Evolutionary conservation across 768 basidiomycete genomes (phyloP), one percentile per base, ranked within the genome.

Genomic region (Hygrophoropsis aurantiaca): DNA sequence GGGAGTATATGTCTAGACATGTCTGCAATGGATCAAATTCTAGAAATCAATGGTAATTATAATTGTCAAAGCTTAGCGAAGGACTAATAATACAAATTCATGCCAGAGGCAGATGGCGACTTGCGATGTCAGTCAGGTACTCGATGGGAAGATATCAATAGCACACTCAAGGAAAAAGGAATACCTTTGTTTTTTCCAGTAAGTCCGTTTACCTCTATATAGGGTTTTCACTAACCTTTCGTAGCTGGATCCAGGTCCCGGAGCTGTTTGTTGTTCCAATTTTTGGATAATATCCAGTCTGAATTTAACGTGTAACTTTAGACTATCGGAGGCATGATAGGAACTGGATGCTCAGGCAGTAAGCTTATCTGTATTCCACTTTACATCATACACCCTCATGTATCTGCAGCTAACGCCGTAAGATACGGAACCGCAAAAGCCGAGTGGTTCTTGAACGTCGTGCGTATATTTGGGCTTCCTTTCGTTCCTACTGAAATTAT

Each of bases 151-250:
- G 84, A 85, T 46, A 80, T 92, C 48, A 93, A 91, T 56, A 67
- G 71, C 8, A 69, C 75, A 4, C 74, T 97, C 24, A 81, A 80
- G 54, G 78, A 82, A 7, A 75, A 80, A 54, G 84, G 77, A 0
- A 84, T 90, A 43, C 82, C 87, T 1, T 68, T 94, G 8, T 94
- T 95, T 71, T 94, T 95, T 61, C 92, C 92, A 8, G 86, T 92
- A 53, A 61, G 80, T 56, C 37, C 16, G 10, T 10, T 16, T 34
- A 4, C 11, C 11, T 19, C 18, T 2, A 39, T 15, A 23, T 25
- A 34, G n/a, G n/a, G n/a, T n/a, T 25, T 42, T 37, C 32, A 33
- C 38, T 43, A 35, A 35, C 44, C 7, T 34, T 16, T 45, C 23
- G 36, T 44, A 87, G 85, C 69, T 87, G 47, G 85, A 87, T 59